phyloP scores from a whole-genome alignment of 1,284 basidiomycete species.

The Sanghuangporus weigelae region DNA sequence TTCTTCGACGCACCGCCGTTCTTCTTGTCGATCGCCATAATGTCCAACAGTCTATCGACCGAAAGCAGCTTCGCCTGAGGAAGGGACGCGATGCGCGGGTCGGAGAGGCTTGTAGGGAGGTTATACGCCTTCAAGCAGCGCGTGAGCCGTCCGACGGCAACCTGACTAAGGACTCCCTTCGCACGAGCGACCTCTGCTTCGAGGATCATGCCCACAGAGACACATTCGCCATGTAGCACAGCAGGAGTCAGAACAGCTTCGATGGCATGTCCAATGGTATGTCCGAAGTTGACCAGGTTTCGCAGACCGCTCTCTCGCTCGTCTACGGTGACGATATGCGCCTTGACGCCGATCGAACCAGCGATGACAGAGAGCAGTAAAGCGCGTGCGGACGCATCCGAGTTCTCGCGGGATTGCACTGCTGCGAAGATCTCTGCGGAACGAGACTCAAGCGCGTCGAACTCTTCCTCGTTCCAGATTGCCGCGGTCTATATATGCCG shows the following conservation, averaged over 20 bases:
- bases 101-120: constrained; percentile 75
- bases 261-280: constrained; percentile 94
- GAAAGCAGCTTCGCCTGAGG: constrained; percentile 70
- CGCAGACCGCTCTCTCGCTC: constrained; percentile 92
- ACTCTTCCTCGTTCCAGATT: constrained; percentile 90
- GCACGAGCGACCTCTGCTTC: constrained; percentile 91
- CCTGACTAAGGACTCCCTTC: constrained; percentile 81
- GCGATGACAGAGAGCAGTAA: constrained; percentile 77
- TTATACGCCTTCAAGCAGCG: constrained; percentile 84
- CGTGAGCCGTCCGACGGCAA: constrained; percentile 82
- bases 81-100: constrained; percentile 69
- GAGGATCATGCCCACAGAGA: constrained; percentile 89
- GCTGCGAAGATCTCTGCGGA: constrained; percentile 82
- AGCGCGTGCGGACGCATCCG: constrained; percentile 66
- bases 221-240: constrained; percentile 91
- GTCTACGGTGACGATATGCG: constrained; percentile 93
- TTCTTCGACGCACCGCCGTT: constrained; percentile 90
- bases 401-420: constrained; percentile 66
- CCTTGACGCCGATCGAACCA: constrained; percentile 87
- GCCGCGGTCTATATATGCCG: constrained; percentile 72
- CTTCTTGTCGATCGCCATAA: constrained; percentile 97
- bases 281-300: constrained; percentile 96
- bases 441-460: constrained; percentile 79
- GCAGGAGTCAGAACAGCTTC: constrained; percentile 90
- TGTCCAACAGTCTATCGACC: constrained; percentile 83